A percentile compares a stretch with the other conserved stretches of the same genome.
phyloP scores from a whole-genome alignment of 2,329 filamentous ascomycete species.

The Claviceps digitariae region DNA sequence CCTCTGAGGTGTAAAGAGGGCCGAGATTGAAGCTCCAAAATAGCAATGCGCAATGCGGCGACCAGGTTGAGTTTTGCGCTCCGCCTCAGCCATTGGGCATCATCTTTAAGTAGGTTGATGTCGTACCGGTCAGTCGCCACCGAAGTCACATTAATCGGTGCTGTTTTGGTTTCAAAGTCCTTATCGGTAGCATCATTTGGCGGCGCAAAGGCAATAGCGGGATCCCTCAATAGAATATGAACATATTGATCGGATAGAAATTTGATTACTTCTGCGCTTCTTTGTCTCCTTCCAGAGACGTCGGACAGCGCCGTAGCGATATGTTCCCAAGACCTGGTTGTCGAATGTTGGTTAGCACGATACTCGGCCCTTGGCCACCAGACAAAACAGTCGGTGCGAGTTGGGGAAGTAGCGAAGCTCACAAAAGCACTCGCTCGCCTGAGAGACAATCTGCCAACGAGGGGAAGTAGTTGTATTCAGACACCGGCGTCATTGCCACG shows the following conservation, averaged over 20 bases:
- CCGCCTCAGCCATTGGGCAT: conserved; percentile 75
- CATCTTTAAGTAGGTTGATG: conserved; percentile 67
- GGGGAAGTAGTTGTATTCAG: conserved; percentile 64
- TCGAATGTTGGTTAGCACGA: conserved; percentile 9
- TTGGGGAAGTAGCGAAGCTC: conserved; percentile 23
- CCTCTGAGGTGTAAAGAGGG: conserved; percentile 58
- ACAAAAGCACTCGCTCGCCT: conserved; percentile 71
- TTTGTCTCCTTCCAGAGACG: conserved; percentile 39
- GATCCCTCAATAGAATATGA: conserved; percentile 52
- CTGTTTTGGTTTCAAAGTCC: conserved; percentile 71
- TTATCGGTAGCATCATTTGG: conserved; percentile 50
- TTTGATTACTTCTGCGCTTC: conserved; percentile 40
- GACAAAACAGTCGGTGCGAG: neutral
- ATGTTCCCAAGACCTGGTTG: conserved; percentile 45
- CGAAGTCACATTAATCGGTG: conserved; percentile 71
- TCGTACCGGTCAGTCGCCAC: conserved; percentile 54
- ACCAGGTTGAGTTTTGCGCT: conserved; percentile 67
- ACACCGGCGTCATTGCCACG: conserved; percentile 56
- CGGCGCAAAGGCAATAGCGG: conserved; percentile 53
- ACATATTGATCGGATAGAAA: conserved; percentile 63
- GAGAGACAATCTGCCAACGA: conserved; percentile 74
- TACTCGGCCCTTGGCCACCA: neutral
- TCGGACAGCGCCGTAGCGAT: conserved; percentile 44
- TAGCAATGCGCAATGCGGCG: conserved; percentile 63
- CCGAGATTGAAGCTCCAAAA: conserved; percentile 74